Conservation (phyloP, 78 protist species). For the Pirum gemmata region DNA sequence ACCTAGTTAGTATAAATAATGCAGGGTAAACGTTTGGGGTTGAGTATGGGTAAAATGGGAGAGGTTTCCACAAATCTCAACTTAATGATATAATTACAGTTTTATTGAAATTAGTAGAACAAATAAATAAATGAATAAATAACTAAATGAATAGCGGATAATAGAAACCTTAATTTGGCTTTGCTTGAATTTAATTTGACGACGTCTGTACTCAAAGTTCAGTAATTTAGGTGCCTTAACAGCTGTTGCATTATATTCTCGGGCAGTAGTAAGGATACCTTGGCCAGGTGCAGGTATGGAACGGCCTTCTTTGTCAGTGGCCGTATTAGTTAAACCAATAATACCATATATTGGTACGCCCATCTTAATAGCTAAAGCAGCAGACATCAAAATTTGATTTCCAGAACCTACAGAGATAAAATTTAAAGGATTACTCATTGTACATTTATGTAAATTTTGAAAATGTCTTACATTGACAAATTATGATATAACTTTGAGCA, state of each 20-base stretch:
- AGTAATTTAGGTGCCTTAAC: conserved; percentile 12
- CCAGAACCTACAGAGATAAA: no score
- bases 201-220: conserved; percentile 3
- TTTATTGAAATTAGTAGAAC: no score
- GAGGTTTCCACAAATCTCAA: no score
- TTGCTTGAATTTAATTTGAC: conserved; percentile 8
- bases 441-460: no score
- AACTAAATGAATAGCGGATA: not conserved
- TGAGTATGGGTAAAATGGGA: no score
- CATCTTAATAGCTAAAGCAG: conserved; percentile 56
- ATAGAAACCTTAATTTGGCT: not conserved
- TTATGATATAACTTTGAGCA: not conserved
- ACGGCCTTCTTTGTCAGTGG: conserved; percentile 70
- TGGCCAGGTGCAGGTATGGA: conserved; percentile 67
- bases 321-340: conserved; percentile 59
- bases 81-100: no score
- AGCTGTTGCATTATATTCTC: conserved; percentile 33
- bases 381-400: conserved; percentile 56
- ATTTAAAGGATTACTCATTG: no score
- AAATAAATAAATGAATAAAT: no score
- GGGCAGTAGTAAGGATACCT: conserved; percentile 60
- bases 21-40: no score
- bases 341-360: conserved; percentile 65
- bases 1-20: not conserved
- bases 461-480: no score